Percentiles rank a stretch among this genome's conserved stretches.
Conservation (phyloP, 306 rosid species). For the Vicia sativa region DNA sequence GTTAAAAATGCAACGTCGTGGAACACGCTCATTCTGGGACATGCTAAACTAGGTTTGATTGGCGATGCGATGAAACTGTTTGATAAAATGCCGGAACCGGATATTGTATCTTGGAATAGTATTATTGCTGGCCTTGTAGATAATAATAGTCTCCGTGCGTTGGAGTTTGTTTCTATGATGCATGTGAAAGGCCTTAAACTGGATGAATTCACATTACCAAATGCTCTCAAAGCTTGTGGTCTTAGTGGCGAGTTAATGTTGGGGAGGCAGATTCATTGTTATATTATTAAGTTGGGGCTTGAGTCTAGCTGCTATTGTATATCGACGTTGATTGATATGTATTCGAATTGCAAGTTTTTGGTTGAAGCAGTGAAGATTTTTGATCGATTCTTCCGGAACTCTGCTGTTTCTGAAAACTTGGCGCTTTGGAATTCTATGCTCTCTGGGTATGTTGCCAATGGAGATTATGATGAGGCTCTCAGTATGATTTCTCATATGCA, state of each 20-base stretch:
- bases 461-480: conserved; percentile 53
- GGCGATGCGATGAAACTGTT: conserved; percentile 65
- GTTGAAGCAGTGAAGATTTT: conserved; percentile 58
- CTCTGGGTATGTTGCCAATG: conserved; percentile 67
- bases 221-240: conserved; percentile 69
- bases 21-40: conserved; percentile 70
- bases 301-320: conserved; percentile 60
- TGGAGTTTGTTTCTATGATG: conserved; percentile 64
- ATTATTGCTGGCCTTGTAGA: conserved; percentile 71
- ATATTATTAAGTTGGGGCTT: conserved; percentile 59
- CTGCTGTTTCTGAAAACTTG: conserved; percentile 51
- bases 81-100: conserved; percentile 61
- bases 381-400: conserved; percentile 43
- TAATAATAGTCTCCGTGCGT: conserved; percentile 46
- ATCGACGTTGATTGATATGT: conserved; percentile 84
- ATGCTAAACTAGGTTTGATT: conserved; percentile 59
- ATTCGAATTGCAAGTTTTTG: conserved; percentile 64
- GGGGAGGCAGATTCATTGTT: conserved; percentile 75
- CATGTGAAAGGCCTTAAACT: conserved; percentile 59
- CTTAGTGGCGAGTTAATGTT: conserved; percentile 40
- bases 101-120: conserved; percentile 79
- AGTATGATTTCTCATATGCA: conserved; percentile 53
- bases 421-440: conserved; percentile 81
- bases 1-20: conserved; percentile 58
- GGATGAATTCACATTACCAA: conserved; percentile 72